phyloP scores from a whole-genome alignment of 2,329 filamentous ascomycete genomes.

The Penicillium psychrosexuale region DNA sequence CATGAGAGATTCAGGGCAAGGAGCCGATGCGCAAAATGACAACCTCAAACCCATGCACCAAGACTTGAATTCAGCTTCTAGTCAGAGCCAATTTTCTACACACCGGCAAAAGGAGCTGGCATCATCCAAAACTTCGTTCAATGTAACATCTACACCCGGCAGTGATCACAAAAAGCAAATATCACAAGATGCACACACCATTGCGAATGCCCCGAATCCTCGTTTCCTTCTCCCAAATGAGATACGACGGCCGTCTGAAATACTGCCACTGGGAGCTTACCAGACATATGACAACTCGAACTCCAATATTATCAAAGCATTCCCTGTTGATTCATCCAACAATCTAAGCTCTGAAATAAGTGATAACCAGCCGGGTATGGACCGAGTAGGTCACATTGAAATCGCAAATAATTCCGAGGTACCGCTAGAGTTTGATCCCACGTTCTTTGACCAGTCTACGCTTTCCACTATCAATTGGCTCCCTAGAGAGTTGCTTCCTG shows the following conservation, averaged over 20 bases:
- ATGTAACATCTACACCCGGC: neutral
- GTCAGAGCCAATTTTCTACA: conserved; percentile 10
- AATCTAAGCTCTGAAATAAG: conserved; percentile 9
- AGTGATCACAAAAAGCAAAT: neutral
- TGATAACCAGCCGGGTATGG: conserved; percentile 9
- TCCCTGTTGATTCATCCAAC: conserved; percentile 6
- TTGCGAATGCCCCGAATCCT: conserved; percentile 1
- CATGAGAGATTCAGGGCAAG: conserved; percentile 14
- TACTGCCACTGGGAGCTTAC: conserved; percentile 9
- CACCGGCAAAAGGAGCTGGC: neutral
- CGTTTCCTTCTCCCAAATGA: conserved; percentile 8
- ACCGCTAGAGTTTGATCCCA: conserved; percentile 24
- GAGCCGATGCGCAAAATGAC: conserved; percentile 7
- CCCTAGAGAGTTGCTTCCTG: conserved; percentile 30
- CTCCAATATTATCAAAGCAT: conserved; percentile 11
- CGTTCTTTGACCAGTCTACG: conserved; percentile 27
- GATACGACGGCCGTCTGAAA: conserved; percentile 5
- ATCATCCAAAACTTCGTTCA: conserved; percentile 1
- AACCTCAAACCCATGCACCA: conserved; percentile 3
- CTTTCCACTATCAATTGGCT: conserved; percentile 40
- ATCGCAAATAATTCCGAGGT: conserved; percentile 18
- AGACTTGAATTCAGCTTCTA: neutral
- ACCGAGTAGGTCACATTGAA: conserved; percentile 8
- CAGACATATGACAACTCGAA: conserved; percentile 13
- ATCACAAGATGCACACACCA: neutral